Evolutionary conservation across 352 stramenopile species (phyloP), one percentile per base, ranked within the genome.

Genomic region (Globisporangium parvum): DNA sequence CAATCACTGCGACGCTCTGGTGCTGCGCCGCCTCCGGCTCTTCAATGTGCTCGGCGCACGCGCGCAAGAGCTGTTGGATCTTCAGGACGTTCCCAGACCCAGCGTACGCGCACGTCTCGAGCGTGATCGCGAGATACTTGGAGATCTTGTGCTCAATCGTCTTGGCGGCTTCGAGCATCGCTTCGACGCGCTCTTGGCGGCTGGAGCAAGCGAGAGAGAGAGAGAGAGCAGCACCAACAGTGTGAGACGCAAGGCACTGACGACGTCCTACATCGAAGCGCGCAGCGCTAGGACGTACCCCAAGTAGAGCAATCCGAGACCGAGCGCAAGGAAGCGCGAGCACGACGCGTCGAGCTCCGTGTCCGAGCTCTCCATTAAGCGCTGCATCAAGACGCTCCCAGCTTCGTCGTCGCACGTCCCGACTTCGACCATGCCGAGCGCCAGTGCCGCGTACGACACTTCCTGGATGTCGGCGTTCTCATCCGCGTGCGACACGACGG

Each of bases 31-130:
- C 77, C 12, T 77, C 65, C 6, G 80, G 74, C 50, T 96, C 87
- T 54, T 96, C 83, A 63, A 96, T 90, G 71, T 99, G 97, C 70
- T 99, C 97, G 5, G 97, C 88, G 63, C 97, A 99, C 51, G 98
- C 86, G 62, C 97, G 96, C 35, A 99, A 78, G 73, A 99, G 90
- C 70, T 98, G 81, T 74, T 99, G 97, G 20, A 99, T 93, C 78
- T 98, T 98, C 45, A 99, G 71, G 51, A 99, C 97, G 67, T 99
- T 99, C 11, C 97, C 97, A 46, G 95, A 98, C 28, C 96, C 97
- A 60, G 97, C 95, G 71, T 99, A 99, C 10, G 97, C 97, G 57
- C 92, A 99, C 14, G 96, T 98, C 65, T 98, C 94, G n/a, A 99
- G 71, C 48, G 97, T 96, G 42, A 98, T 95, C 37, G 88, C 88